Evolutionary conservation across 1,139 yeast species (phyloP).

Genomic region (Geotrichum aggregatum): DNA sequence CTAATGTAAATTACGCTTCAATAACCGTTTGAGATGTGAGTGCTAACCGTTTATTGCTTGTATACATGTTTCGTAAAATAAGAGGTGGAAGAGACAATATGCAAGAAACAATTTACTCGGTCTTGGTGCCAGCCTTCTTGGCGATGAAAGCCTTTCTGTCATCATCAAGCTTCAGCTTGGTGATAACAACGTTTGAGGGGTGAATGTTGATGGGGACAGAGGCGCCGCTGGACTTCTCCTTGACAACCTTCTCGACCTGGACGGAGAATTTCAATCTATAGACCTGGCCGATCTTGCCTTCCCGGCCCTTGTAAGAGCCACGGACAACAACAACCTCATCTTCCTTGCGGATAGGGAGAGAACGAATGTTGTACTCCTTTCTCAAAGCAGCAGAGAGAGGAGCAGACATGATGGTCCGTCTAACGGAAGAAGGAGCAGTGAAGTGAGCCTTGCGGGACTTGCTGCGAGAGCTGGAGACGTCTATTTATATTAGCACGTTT

Average conservation of each 20-base stretch:
- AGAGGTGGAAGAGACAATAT: not conserved
- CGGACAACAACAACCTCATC: constrained; percentile 95
- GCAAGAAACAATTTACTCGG: constrained; percentile 46
- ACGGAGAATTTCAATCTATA: constrained; percentile 98
- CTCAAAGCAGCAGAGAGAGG: constrained; percentile 99
- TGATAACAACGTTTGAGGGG: constrained; percentile 98
- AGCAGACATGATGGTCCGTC: constrained; percentile 95
- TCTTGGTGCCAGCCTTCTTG: constrained; percentile 81
- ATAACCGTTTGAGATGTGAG: too few relatives aligned
- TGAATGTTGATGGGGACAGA: constrained; percentile 95
- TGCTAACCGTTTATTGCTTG: constrained; percentile 8
- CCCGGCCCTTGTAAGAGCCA: constrained; percentile 99
- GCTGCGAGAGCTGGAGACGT: constrained; percentile 99
- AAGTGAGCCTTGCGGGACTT: constrained; percentile 99
- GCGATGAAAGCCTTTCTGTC: constrained; percentile 97
- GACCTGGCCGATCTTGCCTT: constrained; percentile 96
- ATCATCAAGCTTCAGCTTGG: constrained; percentile 96
- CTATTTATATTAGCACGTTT: constrained; percentile 16
- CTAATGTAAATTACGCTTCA: too few relatives aligned
- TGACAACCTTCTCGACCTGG: constrained; percentile 95
- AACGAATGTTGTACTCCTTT: constrained; percentile 92
- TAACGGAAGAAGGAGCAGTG: constrained; percentile 93
- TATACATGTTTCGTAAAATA: constrained; percentile 11
- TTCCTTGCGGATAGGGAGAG: constrained; percentile 97
- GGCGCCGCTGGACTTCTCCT: constrained; percentile 98